Base-by-base conservation (phyloP, 148 eudicot genomes). In the Agrostemma githago region DNA sequence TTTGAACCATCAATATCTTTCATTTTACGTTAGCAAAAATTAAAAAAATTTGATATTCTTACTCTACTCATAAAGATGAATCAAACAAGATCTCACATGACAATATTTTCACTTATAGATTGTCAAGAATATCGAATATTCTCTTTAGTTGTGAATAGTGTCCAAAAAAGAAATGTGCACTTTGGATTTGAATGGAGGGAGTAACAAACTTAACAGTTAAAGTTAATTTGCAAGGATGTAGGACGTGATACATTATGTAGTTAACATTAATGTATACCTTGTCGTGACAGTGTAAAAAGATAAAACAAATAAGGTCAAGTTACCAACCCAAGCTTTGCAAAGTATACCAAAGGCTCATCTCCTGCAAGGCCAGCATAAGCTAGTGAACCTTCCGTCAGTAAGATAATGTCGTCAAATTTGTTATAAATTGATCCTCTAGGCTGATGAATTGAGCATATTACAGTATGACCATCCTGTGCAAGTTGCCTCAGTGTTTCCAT, bases 401-500 rank as follows among this genome's bases (percentile, higher is more conserved):
- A 79, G 83, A 89, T 79, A 82, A 95, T 90, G 94, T 95, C 97
- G 74, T 95, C 97, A 70, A 95, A 95, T 89, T 95, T 95, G 53
- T 79, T 86, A 82, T 95, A 95, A 14, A 95, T 93, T 40, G 99
- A 95, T 65, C 99, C 90, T 84, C 97, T 84, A 70, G 99, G 96
- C 86, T 95, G 99, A 87, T 95, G 99, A 84, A 95, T 90, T 66
- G 99, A 95, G 85, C 99, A 95, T 72, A 95, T 95, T 46, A 95
- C 99, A 75, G 97, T 92, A 71, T 95, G 99, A 63, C 99, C 99
- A 75, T 95, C 99, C 80, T 87, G 84, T 78, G 97, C 96, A 86
- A 95, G 99, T 84, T 86, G 91, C 58, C 88, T 76, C 67, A 95
- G 89, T 19, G 97, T 95, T 89, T 92, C 99, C 97, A 95, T 92